These are phyloP conservation scores for Trypanosoma cruzi DNA, from an alignment of 208 protist genomes.

Conservation along the genomic window DNA sequence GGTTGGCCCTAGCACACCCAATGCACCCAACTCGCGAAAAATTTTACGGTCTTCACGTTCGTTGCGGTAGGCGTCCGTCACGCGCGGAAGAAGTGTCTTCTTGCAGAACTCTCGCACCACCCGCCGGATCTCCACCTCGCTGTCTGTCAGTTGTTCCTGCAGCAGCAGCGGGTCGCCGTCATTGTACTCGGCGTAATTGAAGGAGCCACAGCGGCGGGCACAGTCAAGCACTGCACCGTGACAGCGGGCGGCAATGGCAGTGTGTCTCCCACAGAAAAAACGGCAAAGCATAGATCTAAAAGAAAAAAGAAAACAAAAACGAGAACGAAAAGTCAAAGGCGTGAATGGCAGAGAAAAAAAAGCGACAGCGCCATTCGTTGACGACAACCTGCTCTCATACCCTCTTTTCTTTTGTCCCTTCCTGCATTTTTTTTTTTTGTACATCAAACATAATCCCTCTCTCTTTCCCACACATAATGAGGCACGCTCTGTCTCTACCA, in stretches of 20 bases:
- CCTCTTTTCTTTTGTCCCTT: no score
- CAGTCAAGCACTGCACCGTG: background rate
- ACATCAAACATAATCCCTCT: no score
- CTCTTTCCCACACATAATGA: no score
- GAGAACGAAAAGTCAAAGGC: no score
- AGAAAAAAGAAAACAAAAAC: background rate
- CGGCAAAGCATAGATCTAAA: background rate
- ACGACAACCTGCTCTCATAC: no score
- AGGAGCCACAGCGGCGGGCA: background rate
- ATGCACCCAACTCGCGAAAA: slow-evolving; percentile 81
- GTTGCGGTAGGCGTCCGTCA: slow-evolving; percentile 56
- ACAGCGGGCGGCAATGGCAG: background rate
- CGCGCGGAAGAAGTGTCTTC: slow-evolving; percentile 69
- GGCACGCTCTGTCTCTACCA: background rate
- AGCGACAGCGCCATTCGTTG: no score
- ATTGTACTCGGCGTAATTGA: slow-evolving; percentile 29
- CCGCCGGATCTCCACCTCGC: slow-evolving; percentile 56
- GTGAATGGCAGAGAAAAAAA: no score
- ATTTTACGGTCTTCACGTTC: slow-evolving; percentile 76
- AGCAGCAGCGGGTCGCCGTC: slow-evolving; percentile 39
- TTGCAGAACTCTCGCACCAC: slow-evolving; percentile 60
- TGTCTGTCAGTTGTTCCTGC: slow-evolving; percentile 55
- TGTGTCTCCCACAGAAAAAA: background rate
- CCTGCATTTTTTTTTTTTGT: no score
- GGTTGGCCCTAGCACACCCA: slow-evolving; percentile 86